Evolutionary conservation across 257 asterid genomes (phyloP).

Genomic region (Linderniella brevidens): DNA sequence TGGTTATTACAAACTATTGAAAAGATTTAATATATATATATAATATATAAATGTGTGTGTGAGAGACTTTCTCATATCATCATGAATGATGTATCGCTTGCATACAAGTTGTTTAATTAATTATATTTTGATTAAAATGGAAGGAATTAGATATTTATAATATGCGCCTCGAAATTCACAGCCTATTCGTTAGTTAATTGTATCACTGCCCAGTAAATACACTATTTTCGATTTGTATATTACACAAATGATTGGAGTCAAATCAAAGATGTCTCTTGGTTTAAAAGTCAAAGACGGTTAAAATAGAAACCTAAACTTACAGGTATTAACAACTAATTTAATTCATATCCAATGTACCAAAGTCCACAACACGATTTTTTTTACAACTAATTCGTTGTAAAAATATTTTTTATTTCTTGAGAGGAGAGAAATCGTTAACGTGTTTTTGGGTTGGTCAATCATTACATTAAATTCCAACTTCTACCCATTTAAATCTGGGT

Average conservation of each 20-base stretch:
- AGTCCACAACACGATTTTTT: too few species aligned
- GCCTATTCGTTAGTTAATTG: slow-evolving; percentile 9
- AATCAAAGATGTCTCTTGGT: slow-evolving; percentile 14
- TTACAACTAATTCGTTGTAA: neutral
- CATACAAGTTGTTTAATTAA: neutral
- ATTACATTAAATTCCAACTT: slow-evolving; percentile 23
- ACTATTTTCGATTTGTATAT: slow-evolving; percentile 8
- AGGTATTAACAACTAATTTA: neutral
- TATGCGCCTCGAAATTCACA: slow-evolving; percentile 29
- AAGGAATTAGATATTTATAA: slow-evolving; percentile 9
- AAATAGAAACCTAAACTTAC: neutral
- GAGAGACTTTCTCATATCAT: too few species aligned
- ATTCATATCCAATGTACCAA: neutral
- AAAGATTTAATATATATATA: too few species aligned
- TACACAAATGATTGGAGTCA: slow-evolving; percentile 30
- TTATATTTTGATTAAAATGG: neutral
- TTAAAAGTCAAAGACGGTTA: slow-evolving; percentile 21
- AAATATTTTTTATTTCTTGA: neutral
- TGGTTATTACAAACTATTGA: too few species aligned
- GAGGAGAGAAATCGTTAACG: slow-evolving; percentile 13
- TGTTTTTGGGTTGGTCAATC: slow-evolving; percentile 19
- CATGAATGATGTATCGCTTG: neutral
- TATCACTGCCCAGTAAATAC: slow-evolving; percentile 19
- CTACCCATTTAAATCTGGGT: slow-evolving; percentile 17
- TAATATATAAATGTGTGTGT: too few species aligned